A percentile compares a stretch with the other conserved stretches of the same genome.
Conservation (phyloP, 805 yeast genomes). For the Lipomyces orientalis region DNA sequence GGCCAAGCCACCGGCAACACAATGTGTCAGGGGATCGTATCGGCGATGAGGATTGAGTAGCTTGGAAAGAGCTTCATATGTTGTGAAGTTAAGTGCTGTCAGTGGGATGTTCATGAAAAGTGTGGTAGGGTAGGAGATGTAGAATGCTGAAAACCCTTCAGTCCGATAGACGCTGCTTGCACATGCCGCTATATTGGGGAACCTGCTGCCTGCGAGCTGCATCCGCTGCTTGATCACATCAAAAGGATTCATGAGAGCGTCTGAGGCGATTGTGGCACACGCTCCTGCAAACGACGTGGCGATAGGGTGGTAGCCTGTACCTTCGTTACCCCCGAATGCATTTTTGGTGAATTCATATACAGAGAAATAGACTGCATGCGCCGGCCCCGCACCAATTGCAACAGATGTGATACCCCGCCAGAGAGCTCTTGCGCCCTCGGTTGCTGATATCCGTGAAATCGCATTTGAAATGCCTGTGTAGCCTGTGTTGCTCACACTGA, state of each 20-base stretch:
- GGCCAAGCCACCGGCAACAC: slow-evolving; percentile 90
- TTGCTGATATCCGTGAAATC: slow-evolving; percentile 74
- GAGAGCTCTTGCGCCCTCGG: slow-evolving; percentile 85
- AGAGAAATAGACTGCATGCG: slow-evolving; percentile 95
- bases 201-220: slow-evolving; percentile 59
- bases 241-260: slow-evolving; percentile 96
- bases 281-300: slow-evolving; percentile 89
- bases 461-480: slow-evolving; percentile 62
- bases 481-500: slow-evolving; percentile 33
- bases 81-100: slow-evolving; percentile 91
- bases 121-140: slow-evolving; percentile 92
- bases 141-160: slow-evolving; percentile 72
- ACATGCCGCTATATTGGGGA: slow-evolving; percentile 40
- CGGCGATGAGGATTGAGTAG: slow-evolving; percentile 71
- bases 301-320: slow-evolving; percentile 68
- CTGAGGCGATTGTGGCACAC: slow-evolving; percentile 89
- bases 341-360: slow-evolving; percentile 85
- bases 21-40: slow-evolving; percentile 90
- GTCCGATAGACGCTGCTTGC: slow-evolving; percentile 44
- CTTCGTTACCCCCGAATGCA: slow-evolving; percentile 48
- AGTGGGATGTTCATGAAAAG: slow-evolving; percentile 90
- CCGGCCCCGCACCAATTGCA: slow-evolving; percentile 97
- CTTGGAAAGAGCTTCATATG: slow-evolving; percentile 84
- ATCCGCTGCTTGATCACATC: slow-evolving; percentile 94
- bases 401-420: slow-evolving; percentile 96